phyloP scores from a whole-genome alignment of 139 green algal genomes.

The Chlorella sp. region DNA sequence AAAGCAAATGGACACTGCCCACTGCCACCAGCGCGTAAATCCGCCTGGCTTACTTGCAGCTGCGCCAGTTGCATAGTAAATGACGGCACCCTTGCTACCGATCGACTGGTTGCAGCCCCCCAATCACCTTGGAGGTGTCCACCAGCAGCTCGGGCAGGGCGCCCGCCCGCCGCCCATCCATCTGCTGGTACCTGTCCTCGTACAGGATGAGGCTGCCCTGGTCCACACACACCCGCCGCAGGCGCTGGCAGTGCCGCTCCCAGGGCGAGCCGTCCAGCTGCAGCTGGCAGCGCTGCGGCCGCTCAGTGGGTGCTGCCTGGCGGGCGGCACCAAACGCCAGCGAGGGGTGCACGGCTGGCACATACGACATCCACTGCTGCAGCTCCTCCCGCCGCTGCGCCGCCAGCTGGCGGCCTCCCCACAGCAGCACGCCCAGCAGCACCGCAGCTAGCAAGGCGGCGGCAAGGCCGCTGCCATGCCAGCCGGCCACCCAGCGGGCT shows the following conservation, averaged over 20 bases:
- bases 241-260: slow-evolving; percentile 22
- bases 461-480: neutral
- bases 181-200: slow-evolving; percentile 18
- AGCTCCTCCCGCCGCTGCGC: neutral
- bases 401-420: neutral
- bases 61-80: neutral
- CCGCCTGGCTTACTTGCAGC: no score
- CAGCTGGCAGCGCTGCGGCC: slow-evolving; percentile 1
- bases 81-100: neutral
- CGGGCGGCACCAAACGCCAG: no score
- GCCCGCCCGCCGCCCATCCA: slow-evolving; percentile 8
- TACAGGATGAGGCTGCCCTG: slow-evolving; percentile 22
- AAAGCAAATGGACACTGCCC: no score
- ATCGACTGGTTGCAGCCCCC: neutral
- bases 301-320: neutral
- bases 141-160: slow-evolving; percentile 14
- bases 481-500: no score
- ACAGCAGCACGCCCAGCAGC: neutral
- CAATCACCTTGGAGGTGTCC: slow-evolving; percentile 6
- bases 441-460: neutral
- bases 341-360: neutral
- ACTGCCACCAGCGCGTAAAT: no score
- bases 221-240: slow-evolving; percentile 15
- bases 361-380: neutral
- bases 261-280: neutral